Base-by-base conservation (phyloP, 2,329 filamentous ascomycete species). In the Aspergillus glaucus region DNA sequence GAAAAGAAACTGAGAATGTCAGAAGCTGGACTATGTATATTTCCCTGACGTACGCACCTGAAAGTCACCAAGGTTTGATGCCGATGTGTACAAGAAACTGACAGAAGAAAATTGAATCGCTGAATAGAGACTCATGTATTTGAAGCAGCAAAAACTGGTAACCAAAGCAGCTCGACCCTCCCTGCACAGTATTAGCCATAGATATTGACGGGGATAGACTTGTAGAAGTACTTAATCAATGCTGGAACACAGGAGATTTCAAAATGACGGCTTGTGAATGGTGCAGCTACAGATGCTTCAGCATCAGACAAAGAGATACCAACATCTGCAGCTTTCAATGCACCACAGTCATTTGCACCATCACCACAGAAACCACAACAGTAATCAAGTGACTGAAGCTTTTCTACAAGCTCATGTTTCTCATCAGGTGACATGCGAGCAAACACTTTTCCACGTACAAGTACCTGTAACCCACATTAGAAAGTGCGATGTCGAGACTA, bases 101-200 rank as follows among this genome's bases (percentile, higher is more conserved):
- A 98, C 94, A 1, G 88, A 89, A 6, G 89, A 95, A 74, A 98
- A 98, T 68, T 98, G 93, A 56, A 98, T 98, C n/a, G 93, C 92
- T 2, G 91, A 97, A 75, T 98, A 98, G 56, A 98, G 73, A 60
- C 88, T 94, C 94, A 98, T 98, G 72, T 95, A 98, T 75, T 97
- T 98, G 79, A 98, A 98, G 74, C 93, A 98, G 73, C 88, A 94
- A 74, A 98, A 98, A 69, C 90, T 95, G 10, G 93, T 98, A n/a
- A 97, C 91, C 30, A 98, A 79, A 30, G 94, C 88, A 17, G 92
- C 92, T 54, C 94, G 84, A 17, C 93, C 93, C 75, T 98, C 93
- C 56, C 90, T 84, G 69, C 55, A 44, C 5, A 36, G 45, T 32
- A 19, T 62, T 58, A 66, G 52, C 39, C 46, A 6, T 32, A 9